Percentiles rank a stretch among this genome's conserved stretches.
phyloP scores from a whole-genome alignment of 129 eudicot genomes.

The Chrysanthemum lavandulifolium region DNA sequence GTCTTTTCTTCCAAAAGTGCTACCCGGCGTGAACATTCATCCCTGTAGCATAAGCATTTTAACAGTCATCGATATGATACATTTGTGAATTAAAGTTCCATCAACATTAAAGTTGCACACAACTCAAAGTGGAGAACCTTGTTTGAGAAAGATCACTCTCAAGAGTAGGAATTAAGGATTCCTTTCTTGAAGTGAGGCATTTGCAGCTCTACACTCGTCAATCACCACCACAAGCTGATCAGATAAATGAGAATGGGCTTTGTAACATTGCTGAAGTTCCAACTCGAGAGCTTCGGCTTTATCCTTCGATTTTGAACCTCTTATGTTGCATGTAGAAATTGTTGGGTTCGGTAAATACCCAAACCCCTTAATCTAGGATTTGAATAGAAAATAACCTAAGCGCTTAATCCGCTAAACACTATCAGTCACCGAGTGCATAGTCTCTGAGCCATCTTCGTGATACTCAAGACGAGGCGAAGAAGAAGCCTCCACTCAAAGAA shows the following conservation, averaged over 20 bases:
- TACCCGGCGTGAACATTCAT: slow-evolving; percentile 64
- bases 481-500: too few relatives aligned
- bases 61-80: slow-evolving; percentile 11
- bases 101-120: neutral
- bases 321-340: slow-evolving; percentile 16
- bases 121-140: slow-evolving; percentile 48
- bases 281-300: slow-evolving; percentile 82
- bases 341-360: too few relatives aligned
- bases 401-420: too few relatives aligned
- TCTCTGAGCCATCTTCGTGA: too few relatives aligned
- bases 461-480: too few relatives aligned
- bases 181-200: slow-evolving; percentile 66
- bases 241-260: slow-evolving; percentile 90
- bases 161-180: slow-evolving; percentile 48
- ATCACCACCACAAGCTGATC: slow-evolving; percentile 98
- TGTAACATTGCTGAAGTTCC: slow-evolving; percentile 96
- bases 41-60: slow-evolving; percentile 44
- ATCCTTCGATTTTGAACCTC: slow-evolving; percentile 96
- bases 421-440: too few relatives aligned
- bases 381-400: too few relatives aligned
- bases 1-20: slow-evolving; percentile 70
- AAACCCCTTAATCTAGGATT: too few relatives aligned
- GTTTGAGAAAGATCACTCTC: slow-evolving; percentile 65
- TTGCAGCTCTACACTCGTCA: slow-evolving; percentile 80
- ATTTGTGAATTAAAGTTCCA: slow-evolving; percentile 8